Base-by-base conservation (phyloP, 805 yeast species). In the Wickerhamiella vanderwaltii region DNA sequence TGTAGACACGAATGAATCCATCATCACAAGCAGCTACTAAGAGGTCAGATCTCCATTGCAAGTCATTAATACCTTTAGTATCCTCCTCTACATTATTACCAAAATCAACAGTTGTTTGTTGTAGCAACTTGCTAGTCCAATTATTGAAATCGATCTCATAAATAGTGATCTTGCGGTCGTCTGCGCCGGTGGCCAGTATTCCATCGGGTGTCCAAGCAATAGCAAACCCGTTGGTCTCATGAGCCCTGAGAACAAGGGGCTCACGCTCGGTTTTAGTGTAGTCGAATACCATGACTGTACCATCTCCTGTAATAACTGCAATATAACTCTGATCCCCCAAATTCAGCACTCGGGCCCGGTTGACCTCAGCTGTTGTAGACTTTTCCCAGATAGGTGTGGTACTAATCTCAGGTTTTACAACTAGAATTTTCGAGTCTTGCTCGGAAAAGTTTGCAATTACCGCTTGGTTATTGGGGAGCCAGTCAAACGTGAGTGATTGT, bases 1-100 rank as follows among this genome's bases (percentile, higher is more conserved):
- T 62, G 41, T 74, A 76, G 13, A 82, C 63, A 2, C 40, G 23
- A 1, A 37, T 6, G 11, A 73, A 57, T 40, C 67, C 64, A 53
- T 79, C 86, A 56, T 82, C 93, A 23, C 84, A 67, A 3, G 73
- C 86, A 3, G 88, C 75, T 1, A 77, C 88, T 50, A 83, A 71
- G 23, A 80, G 42, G 22, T 64, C 52, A 43, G 64, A 58, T 26
- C 56, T 74, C 75, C 79, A 75, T 1, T 80, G 64, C 19, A 83
- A 62, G 49, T 79, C 94, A 58, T 82, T 83, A 33, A 85, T 75
- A 4, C 70, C 70, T 81, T 70, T 51, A 3, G 17, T 17, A 4
- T 16, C n/a, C 17, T 33, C 17, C 12, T 20, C 28, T n/a, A 20
- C 28, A 11, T 7, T 23, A 23, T 23, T 23, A 7, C 11, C 11